These are phyloP conservation scores for Cladophialophora bantiana DNA, from an alignment of 2,329 filamentous ascomycete genomes.

Conservation along the genomic window DNA sequence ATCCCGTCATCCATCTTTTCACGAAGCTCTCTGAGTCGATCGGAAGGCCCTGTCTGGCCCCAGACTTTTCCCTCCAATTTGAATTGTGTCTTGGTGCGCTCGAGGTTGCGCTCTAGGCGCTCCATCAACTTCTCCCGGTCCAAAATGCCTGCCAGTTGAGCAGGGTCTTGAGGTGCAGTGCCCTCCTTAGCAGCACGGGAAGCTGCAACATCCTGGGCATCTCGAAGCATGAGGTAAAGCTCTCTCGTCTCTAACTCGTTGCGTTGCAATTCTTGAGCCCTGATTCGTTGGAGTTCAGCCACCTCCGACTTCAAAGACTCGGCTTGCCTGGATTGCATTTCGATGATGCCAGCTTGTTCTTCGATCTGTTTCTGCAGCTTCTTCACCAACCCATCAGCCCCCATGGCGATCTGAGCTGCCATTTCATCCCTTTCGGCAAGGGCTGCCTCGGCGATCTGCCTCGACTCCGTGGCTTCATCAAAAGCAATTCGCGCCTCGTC, in stretches of 20 bases:
- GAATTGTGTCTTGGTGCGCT: conserved; percentile 96
- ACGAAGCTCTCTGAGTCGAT: conserved; percentile 86
- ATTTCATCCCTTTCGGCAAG: conserved; percentile 97
- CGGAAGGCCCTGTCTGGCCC: conserved; percentile 86
- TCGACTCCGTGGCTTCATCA: conserved; percentile 87
- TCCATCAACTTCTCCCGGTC: conserved; percentile 93
- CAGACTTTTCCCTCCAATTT: conserved; percentile 94
- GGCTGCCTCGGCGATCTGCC: conserved; percentile 92
- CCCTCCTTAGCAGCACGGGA: conserved; percentile 74
- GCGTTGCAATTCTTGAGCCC: conserved; percentile 88
- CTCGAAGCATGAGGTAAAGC: conserved; percentile 95
- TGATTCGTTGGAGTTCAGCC: conserved; percentile 81
- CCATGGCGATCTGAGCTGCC: conserved; percentile 84
- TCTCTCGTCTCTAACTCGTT: conserved; percentile 97
- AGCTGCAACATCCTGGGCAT: conserved; percentile 94
- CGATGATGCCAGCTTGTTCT: conserved; percentile 88
- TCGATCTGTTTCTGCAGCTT: conserved; percentile 95
- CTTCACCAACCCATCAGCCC: conserved; percentile 89
- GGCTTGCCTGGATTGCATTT: conserved; percentile 83
- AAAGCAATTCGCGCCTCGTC: conserved; percentile 90
- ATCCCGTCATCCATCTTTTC: conserved; percentile 87
- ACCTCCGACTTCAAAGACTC: conserved; percentile 89
- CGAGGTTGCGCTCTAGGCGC: conserved; percentile 90
- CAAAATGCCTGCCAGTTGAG: conserved; percentile 88
- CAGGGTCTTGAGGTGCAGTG: conserved; percentile 68